Evolutionary conservation across 139 green algal genomes (phyloP), one percentile per base, ranked within the genome.

Genomic region (Chlamydomonas incerta): DNA sequence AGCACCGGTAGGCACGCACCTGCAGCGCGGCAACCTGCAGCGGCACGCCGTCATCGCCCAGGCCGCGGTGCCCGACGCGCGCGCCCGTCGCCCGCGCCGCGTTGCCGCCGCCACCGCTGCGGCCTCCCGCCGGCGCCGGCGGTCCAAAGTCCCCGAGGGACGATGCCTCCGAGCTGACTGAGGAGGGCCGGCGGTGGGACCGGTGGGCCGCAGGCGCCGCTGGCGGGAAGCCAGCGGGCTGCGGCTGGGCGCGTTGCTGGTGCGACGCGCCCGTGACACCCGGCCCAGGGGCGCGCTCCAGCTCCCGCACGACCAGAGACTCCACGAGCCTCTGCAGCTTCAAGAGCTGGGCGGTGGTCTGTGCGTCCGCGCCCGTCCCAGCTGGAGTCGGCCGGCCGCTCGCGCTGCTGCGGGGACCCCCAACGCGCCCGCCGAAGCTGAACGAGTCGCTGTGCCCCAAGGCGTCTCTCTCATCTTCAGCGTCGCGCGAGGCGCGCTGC

Each of bases 251-350:
- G n/a, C 41, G 41, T 50, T 50, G 41, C 6, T n/a, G n/a, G n/a
- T n/a, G 6, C 41, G 41, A 50, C 41, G 8, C 41, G 41, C 41
- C 41, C 41, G 6, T 10, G 11, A 23, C 55, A 24, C 55, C 20
- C 17, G 21, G 11, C 9, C 55, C 55, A 62, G 20, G 18, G 55
- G 8, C 21, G 9, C 60, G 75, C 11, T 83, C 75, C 11, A 83
- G 26, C 75, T 83, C 75, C 15, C 58, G 75, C 1, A 83, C 62
- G 1, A 83, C 75, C n/a, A 83, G 75, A 21, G 60, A 71, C 29
- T 83, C 75, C 4, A 83, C 75, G 26, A 83, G 75, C 75, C 46
- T 74, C 21, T 74, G 77, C 4, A 83, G 47, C 47, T 85, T 75
- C 3, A 68, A 11, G 6, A 85, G 79, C 33, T 85, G 79, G 18